Evolutionary conservation across 805 yeast genomes (phyloP).

Genomic region (Candida patagonica): DNA sequence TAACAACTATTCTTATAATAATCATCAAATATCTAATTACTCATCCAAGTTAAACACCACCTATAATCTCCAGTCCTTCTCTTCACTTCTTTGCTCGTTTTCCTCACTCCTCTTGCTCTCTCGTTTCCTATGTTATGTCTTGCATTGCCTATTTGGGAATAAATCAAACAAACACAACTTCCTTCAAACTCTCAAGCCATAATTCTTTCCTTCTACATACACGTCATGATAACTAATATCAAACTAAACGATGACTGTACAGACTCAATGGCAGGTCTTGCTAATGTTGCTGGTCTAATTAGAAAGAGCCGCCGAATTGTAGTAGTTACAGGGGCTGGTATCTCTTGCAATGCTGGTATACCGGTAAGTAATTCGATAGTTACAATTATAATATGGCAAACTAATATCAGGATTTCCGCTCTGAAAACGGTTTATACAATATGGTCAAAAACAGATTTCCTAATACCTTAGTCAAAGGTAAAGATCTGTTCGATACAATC

Average conservation of each 20-base stretch:
- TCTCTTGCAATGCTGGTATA: constrained; percentile 93
- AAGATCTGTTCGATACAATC: constrained; percentile 83
- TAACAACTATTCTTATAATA: too few species aligned
- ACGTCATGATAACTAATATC: constrained; percentile 10
- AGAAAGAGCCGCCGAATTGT: constrained; percentile 46
- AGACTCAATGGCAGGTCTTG: constrained; percentile 1
- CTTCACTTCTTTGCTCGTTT: background rate
- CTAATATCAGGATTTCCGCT: constrained; percentile 58
- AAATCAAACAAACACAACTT: too few species aligned
- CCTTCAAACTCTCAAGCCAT: too few species aligned
- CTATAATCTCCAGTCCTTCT: background rate
- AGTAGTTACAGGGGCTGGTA: constrained; percentile 90
- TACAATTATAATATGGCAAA: constrained; percentile 2
- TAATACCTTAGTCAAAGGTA: constrained; percentile 60
- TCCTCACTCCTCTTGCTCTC: too few species aligned
- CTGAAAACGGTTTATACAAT: constrained; percentile 74
- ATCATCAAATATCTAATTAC: too few species aligned
- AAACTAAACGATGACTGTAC: constrained; percentile 18
- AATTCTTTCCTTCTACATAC: background rate
- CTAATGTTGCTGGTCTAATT: constrained; percentile 32
- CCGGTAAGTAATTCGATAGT: constrained; percentile 36
- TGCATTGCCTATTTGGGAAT: too few species aligned
- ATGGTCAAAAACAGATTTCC: constrained; percentile 58
- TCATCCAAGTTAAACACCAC: too few species aligned
- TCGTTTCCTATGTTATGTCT: too few species aligned